Evolutionary conservation across 257 asterid genomes (phyloP).

Genomic region (Cynanchum wilfordii): DNA sequence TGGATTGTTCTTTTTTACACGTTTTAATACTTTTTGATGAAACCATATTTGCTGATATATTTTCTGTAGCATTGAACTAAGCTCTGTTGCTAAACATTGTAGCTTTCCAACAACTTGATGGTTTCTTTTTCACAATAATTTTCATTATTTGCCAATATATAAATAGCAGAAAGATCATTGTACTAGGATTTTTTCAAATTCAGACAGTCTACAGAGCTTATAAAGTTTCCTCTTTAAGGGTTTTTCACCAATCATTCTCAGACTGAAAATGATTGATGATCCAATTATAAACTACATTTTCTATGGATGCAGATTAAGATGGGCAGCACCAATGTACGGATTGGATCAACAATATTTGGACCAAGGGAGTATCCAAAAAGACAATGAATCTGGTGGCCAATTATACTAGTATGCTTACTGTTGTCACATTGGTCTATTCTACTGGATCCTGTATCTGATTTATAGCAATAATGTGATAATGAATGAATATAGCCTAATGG

Average conservation of each 20-base stretch:
- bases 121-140: neutral
- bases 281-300: conserved; percentile 11
- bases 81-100: neutral
- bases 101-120: neutral
- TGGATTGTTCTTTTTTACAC: neutral
- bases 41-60: neutral
- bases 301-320: conserved; percentile 60
- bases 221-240: neutral
- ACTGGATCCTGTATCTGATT: too few relatives aligned
- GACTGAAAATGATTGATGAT: neutral
- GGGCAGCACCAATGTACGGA: conserved; percentile 87
- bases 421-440: neutral
- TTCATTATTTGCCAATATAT: neutral
- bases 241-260: neutral
- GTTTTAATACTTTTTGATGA: neutral
- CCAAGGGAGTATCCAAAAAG: conserved; percentile 74
- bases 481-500: neutral
- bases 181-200: too few relatives aligned
- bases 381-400: conserved; percentile 23
- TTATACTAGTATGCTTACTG: neutral
- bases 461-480: neutral
- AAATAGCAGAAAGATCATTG: too few relatives aligned
- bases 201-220: neutral
- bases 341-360: conserved; percentile 90
- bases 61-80: neutral